Base-by-base conservation (phyloP, 805 yeast genomes). In the Schizosaccharomyces octosporus region DNA sequence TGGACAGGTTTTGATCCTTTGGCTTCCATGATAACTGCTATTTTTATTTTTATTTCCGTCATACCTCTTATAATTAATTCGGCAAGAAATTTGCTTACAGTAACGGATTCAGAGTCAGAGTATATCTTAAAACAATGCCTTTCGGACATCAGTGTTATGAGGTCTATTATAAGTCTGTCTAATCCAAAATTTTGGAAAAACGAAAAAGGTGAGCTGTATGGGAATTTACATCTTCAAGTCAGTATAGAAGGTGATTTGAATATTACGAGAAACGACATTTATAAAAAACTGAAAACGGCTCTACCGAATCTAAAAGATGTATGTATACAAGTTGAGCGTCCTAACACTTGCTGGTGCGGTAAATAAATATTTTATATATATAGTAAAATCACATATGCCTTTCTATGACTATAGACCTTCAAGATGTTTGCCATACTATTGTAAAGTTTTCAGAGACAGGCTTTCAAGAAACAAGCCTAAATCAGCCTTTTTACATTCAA, bases 171-270 rank as follows among this genome's bases (percentile, higher is more conserved):
- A 60, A 82, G 95, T 0, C 87, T 87, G 67, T 81, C 94, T 0
- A 84, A 87, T 0, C 97, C 97, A 9, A 78, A 95, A 66, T 89
- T 90, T 71, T 90, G 97, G 97, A 86, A 90, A 3, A 76, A 72
- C 55, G 75, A 74, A 59, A 66, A 65, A 4, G 72, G 73, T 31
- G 59, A 55, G 21, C 69, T 85, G 27, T 75, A 82, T 2, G 98
- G 98, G 0, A 85, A 83, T 65, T 76, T 90, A 15, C 97, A 93
- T 68, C 77, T 90, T 11, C 95, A 87, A 69, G 80, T 78, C 64
- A 67, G 69, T 5, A 76, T 75, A 11, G 89, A 86, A 1, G 89
- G 85, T 63, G 83, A 81, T 68, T 75, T 80, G 6, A 74, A 80
- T 0, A 76, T 75, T 51, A 78, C 85, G 36, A 79, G 83, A 65